Conservation (phyloP, 352 stramenopile genomes). For the Phytophthora kernoviae region DNA sequence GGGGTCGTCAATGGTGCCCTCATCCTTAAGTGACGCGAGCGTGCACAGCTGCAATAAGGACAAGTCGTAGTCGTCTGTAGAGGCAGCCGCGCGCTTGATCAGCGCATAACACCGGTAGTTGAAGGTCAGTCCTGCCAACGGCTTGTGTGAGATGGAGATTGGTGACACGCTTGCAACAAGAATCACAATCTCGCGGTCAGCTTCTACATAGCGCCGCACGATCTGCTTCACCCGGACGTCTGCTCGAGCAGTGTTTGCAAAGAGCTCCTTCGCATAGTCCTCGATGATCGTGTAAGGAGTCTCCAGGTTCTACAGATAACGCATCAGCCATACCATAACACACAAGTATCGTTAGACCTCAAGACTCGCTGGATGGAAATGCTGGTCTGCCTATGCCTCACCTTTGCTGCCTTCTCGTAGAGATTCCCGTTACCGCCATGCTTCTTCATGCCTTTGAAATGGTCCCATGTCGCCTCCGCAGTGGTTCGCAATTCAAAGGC, state of each 20-base stretch:
- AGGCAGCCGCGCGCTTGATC: constrained; percentile 19
- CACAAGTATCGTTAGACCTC: constrained; percentile 1
- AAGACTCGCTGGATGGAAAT: neutral
- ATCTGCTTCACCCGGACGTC: constrained; percentile 59
- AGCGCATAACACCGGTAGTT: constrained; percentile 61
- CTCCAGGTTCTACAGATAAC: constrained; percentile 19
- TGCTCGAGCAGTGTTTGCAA: constrained; percentile 22
- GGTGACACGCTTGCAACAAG: constrained; percentile 54
- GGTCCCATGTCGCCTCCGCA: constrained; percentile 36
- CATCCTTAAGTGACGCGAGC: constrained; percentile 23
- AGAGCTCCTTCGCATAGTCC: constrained; percentile 35
- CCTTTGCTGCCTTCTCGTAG: constrained; percentile 35
- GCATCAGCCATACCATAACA: neutral
- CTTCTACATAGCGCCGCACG: constrained; percentile 52
- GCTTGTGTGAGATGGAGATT: constrained; percentile 52
- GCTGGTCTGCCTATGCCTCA: constrained; percentile 1
- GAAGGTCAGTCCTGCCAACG: constrained; percentile 37
- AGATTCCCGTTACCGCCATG: constrained; percentile 38
- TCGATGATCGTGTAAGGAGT: constrained; percentile 34
- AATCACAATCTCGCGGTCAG: constrained; percentile 54
- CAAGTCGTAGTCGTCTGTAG: constrained; percentile 12
- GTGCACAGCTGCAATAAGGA: constrained; percentile 27
- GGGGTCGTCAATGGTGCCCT: constrained; percentile 15
- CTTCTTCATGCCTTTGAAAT: constrained; percentile 47
- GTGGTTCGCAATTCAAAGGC: constrained; percentile 35